Conservation (phyloP, 2,329 filamentous ascomycete species). For the Aspergillus melleus region DNA sequence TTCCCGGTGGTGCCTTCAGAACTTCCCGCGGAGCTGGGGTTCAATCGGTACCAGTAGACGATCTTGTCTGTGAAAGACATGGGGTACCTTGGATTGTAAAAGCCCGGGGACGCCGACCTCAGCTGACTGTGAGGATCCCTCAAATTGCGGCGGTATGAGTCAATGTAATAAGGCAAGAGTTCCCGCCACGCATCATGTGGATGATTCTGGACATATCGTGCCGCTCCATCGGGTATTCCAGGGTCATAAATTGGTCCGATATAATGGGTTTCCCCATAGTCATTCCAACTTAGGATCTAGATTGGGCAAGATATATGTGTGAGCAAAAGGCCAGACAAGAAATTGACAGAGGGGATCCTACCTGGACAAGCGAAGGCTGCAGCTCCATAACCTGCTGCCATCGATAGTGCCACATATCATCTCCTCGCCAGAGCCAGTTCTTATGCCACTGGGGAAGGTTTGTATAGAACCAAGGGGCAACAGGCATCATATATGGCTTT, state of each 20-base stretch:
- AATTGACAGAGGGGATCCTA: constrained; percentile 12
- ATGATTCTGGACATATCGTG: constrained; percentile 24
- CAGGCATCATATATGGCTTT: constrained; percentile 55
- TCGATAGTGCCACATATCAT: constrained; percentile 60
- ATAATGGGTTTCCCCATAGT: constrained; percentile 62
- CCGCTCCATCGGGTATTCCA: constrained; percentile 51
- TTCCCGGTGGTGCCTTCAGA: constrained; percentile 36
- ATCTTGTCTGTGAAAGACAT: constrained; percentile 28
- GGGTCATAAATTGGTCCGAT: constrained; percentile 52
- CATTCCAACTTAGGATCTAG: constrained; percentile 60
- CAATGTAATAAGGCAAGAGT: constrained; percentile 36
- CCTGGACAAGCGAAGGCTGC: constrained; percentile 51
- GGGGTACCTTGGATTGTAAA: constrained; percentile 30
- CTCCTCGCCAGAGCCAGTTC: constrained; percentile 65
- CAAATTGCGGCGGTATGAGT: constrained; percentile 30
- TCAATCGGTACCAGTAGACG: constrained; percentile 38
- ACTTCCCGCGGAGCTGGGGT: constrained; percentile 30
- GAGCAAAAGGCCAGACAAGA: neutral
- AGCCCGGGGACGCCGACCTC: constrained; percentile 28
- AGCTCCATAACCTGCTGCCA: constrained; percentile 57
- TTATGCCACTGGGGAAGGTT: constrained; percentile 58
- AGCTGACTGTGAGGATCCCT: constrained; percentile 1
- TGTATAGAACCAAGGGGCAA: constrained; percentile 60
- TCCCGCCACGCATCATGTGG: constrained; percentile 30
- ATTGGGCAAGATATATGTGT: neutral